Base-by-base conservation (phyloP, 2,329 filamentous ascomycete species). In the Xenoacremonium recifei region DNA sequence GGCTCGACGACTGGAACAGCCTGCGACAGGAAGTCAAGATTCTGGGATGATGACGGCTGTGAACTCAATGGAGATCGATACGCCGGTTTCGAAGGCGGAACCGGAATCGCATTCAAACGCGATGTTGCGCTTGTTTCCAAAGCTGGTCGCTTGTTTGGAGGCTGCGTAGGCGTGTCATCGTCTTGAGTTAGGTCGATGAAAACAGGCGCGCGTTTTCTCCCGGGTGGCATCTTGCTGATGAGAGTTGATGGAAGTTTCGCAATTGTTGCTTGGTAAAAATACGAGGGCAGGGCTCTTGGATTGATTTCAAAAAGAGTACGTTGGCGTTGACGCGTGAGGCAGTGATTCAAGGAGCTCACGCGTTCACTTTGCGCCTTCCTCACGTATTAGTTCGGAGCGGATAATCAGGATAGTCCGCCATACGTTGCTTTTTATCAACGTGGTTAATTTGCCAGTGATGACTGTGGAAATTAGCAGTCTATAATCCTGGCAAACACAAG, bases 131-230 rank as follows among this genome's bases (percentile, higher is more conserved):
- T 37, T 21, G 32, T 19, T 18, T 29, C 45, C 21, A 45, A 39
- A 30, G 57, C 57, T 31, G 46, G 54, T 10, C 62, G 55, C 44
- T 66, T 66, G 18, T 35, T 25, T 37, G 46, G 37, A 35, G 37
- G 47, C 25, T 46, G 47, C 35, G 40, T 55, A 41, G 12, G n/a
- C 29, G 32, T 42, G 17, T 46, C 52, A 39, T 65, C 58, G 32
- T 69, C 69, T 18, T 58, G 64, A 9, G 68, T 70, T 12, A 76
- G 60, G 52, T 75, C 71, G 44, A 74, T 56, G 27, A 65, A 55
- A 21, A 65, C 61, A 35, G 48, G 51, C 9, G 49, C 33, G 15
- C 73, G 68, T 56, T 75, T 75, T 13, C 20, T 35, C 11, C 31
- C 16, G 37, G 37, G 49, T 11, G 49, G 47, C 56, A 59, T 59